A percentile compares a stretch with the other conserved stretches of the same genome.
phyloP scores from a whole-genome alignment of 768 basidiomycete species.

The Strobilomyces confusus region DNA sequence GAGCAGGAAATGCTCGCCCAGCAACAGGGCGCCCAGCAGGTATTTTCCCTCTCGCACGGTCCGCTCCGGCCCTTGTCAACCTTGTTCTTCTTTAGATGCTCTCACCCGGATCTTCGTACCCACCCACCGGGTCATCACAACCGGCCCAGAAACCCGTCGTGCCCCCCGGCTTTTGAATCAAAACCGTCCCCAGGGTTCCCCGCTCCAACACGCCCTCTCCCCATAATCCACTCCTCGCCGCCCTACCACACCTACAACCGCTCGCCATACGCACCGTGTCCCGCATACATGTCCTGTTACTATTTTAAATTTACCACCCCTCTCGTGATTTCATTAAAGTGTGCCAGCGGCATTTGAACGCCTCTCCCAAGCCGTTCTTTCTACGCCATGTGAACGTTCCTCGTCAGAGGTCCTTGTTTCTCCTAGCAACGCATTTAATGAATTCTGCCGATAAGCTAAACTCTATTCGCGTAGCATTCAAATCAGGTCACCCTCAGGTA shows the following conservation, averaged over 20 bases:
- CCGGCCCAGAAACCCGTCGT: conserved; percentile 54
- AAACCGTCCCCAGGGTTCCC: neutral
- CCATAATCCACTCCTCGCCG: conserved; percentile 11
- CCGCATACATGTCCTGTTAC: conserved; percentile 24
- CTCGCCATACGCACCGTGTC: conserved; percentile 6
- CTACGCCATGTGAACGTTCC: conserved; percentile 20
- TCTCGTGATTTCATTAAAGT: conserved; percentile 15
- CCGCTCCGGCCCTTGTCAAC: conserved; percentile 6
- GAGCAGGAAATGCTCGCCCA: conserved; percentile 93
- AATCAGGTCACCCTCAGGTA: conserved; percentile 13
- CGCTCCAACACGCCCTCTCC: neutral
- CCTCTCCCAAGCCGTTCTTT: conserved; percentile 8
- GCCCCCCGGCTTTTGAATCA: conserved; percentile 76
- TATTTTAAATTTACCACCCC: conserved; percentile 27
- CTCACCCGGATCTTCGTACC: conserved; percentile 54
- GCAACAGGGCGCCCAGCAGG: conserved; percentile 90
- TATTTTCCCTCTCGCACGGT: conserved; percentile 32
- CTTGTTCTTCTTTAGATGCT: conserved; percentile 56
- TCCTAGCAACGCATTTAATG: conserved; percentile 31
- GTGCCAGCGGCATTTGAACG: conserved; percentile 27
- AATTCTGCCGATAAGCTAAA: conserved; percentile 19
- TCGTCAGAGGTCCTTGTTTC: conserved; percentile 11
- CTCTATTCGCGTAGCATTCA: conserved; percentile 20
- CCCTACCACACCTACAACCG: conserved; percentile 14
- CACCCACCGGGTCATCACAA: conserved; percentile 40